Evolutionary conservation across 495 filamentous ascomycete genomes (phyloP).

Genomic region (Aspergillus carlsbadensis): DNA sequence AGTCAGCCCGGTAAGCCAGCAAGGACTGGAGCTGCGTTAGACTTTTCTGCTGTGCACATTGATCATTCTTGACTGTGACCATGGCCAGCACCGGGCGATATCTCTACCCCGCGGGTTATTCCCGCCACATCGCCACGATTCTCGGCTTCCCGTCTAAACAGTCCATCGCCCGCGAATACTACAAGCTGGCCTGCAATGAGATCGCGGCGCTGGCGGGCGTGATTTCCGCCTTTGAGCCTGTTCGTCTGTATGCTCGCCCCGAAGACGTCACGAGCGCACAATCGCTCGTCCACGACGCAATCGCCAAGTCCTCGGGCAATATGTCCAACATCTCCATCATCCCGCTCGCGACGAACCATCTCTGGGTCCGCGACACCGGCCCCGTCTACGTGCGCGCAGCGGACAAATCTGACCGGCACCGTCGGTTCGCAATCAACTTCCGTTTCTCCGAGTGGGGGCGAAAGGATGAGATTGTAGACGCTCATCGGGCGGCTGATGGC

Average conservation of each 20-base stretch:
- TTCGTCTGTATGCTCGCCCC: slow-evolving; percentile 30
- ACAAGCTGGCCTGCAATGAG: slow-evolving; percentile 25
- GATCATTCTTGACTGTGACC: no score
- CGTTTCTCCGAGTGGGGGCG: slow-evolving; percentile 37
- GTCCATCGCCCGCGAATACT: slow-evolving; percentile 26
- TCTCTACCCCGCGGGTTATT: slow-evolving; percentile 23
- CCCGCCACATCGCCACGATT: slow-evolving; percentile 31
- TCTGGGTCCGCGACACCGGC: slow-evolving; percentile 38
- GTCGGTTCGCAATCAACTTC: slow-evolving; percentile 32
- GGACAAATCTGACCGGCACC: slow-evolving; percentile 2
- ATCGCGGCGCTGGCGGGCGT: slow-evolving; percentile 29
- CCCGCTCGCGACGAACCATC: slow-evolving; percentile 28
- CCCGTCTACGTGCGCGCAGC: slow-evolving; percentile 32
- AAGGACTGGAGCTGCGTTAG: no score
- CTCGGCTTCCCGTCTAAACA: slow-evolving; percentile 33
- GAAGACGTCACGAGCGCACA: slow-evolving; percentile 24
- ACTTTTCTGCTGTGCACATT: no score
- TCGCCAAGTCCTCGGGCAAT: no score
- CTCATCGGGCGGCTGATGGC: slow-evolving; percentile 15
- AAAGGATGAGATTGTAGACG: slow-evolving; percentile 12
- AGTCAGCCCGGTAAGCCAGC: no score
- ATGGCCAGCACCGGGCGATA: no score
- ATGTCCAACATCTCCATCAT: slow-evolving; percentile 13
- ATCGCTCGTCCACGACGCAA: slow-evolving; percentile 15
- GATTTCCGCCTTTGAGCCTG: slow-evolving; percentile 35